phyloP scores from a whole-genome alignment of 139 green algal genomes.

The Asterochloris sp. region DNA sequence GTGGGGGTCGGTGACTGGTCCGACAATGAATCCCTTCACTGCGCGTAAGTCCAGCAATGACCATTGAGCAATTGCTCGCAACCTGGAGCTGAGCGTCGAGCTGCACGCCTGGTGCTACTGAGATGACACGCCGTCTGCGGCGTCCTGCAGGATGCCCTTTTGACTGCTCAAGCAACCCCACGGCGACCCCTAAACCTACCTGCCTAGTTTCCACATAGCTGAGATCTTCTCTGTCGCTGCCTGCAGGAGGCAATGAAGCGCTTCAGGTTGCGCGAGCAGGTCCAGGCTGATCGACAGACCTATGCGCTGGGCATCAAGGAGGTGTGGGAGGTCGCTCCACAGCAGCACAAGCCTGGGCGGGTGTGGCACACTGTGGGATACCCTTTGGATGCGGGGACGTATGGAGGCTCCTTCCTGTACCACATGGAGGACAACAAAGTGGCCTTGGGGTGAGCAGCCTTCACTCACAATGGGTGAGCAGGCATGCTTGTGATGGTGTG shows the following conservation, averaged over 20 bases:
- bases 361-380: slow-evolving; percentile 86
- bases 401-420: slow-evolving; percentile 92
- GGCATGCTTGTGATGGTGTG: background rate
- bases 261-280: slow-evolving; percentile 63
- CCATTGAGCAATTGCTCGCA: too few relatives aligned
- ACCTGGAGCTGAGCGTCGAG: too few relatives aligned
- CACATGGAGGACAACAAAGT: slow-evolving; percentile 83
- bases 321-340: slow-evolving; percentile 72
- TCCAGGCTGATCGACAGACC: slow-evolving; percentile 64
- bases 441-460: slow-evolving; percentile 53
- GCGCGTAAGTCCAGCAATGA: too few relatives aligned
- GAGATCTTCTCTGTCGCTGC: background rate
- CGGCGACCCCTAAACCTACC: too few relatives aligned
- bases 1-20: too few relatives aligned
- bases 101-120: too few relatives aligned
- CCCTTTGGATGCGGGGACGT: slow-evolving; percentile 66
- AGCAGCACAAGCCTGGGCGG: slow-evolving; percentile 64
- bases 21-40: too few relatives aligned
- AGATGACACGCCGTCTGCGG: too few relatives aligned
- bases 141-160: too few relatives aligned
- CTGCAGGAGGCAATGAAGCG: slow-evolving; percentile 68
- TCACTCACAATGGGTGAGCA: background rate
- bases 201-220: background rate
- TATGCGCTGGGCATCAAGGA: slow-evolving; percentile 95
- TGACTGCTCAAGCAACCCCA: too few relatives aligned